Evolutionary conservation across 805 yeast species (phyloP).

Genomic region (Sugiyamaella boreocaroliniensis): DNA sequence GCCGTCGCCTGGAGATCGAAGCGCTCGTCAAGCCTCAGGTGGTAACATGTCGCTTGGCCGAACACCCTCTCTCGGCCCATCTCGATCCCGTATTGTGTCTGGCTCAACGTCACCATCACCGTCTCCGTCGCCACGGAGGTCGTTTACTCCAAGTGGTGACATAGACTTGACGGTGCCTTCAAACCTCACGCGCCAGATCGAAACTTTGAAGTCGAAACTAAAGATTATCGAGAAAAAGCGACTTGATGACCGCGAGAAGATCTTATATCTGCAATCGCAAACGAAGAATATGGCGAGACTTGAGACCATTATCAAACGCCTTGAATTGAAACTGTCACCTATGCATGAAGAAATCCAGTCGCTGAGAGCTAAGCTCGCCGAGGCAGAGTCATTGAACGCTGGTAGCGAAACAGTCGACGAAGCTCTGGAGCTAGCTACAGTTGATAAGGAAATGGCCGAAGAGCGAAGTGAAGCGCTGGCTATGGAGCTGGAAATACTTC

Average conservation of each 20-base stretch:
- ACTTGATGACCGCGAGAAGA: slow-evolving; percentile 22
- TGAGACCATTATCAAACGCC: slow-evolving; percentile 25
- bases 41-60: neutral
- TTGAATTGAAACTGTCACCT: slow-evolving; percentile 26
- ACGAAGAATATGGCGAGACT: slow-evolving; percentile 19
- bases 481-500: slow-evolving; percentile 21
- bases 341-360: slow-evolving; percentile 27
- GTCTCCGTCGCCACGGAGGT: neutral
- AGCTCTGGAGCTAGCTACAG: slow-evolving; percentile 27
- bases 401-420: slow-evolving; percentile 22
- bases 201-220: slow-evolving; percentile 21
- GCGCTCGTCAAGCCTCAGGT: neutral
- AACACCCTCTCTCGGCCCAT: neutral
- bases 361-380: slow-evolving; percentile 17
- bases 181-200: slow-evolving; percentile 16
- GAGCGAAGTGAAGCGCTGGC: slow-evolving; percentile 25
- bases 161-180: neutral
- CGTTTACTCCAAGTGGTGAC: neutral
- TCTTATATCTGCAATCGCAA: slow-evolving; percentile 19
- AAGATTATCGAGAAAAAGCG: slow-evolving; percentile 22
- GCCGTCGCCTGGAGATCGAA: neutral
- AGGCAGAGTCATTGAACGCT: slow-evolving; percentile 17
- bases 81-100: slow-evolving; percentile 1
- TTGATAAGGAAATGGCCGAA: slow-evolving; percentile 34
- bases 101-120: neutral